A percentile compares a stretch with the other conserved stretches of the same genome.
phyloP scores from a whole-genome alignment of 495 filamentous ascomycete species.

The Rostrohypoxylon terebratum region DNA sequence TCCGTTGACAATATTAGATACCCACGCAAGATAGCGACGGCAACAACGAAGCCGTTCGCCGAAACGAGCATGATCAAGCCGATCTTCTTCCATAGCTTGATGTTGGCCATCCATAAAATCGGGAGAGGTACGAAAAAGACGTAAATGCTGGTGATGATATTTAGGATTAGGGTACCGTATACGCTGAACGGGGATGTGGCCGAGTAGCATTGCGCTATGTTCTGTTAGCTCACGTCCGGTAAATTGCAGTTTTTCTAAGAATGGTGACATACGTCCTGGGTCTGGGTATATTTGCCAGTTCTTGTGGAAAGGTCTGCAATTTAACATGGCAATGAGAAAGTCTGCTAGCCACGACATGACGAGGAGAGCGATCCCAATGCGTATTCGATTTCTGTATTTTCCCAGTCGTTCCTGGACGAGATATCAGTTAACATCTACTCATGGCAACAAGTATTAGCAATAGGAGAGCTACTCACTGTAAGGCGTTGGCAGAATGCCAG shows the following conservation, averaged over 20 bases:
- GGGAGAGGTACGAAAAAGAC: conserved; percentile 66
- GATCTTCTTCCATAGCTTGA: conserved; percentile 60
- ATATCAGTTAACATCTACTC: neutral
- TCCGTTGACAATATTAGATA: conserved; percentile 55
- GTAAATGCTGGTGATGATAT: conserved; percentile 65
- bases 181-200: conserved; percentile 60
- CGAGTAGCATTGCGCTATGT: conserved; percentile 61
- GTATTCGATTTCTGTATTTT: conserved; percentile 62
- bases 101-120: conserved; percentile 62
- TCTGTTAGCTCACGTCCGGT: conserved; percentile 1
- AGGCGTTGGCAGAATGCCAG: conserved; percentile 69
- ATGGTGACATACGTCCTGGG: conserved; percentile 59
- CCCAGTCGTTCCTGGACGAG: conserved; percentile 53
- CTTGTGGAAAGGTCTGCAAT: conserved; percentile 63
- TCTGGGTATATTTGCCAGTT: conserved; percentile 69
- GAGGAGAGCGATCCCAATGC: conserved; percentile 64
- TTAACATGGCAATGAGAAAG: conserved; percentile 64
- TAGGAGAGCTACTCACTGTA: conserved; percentile 56
- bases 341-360: conserved; percentile 63
- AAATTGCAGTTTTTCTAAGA: neutral
- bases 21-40: conserved; percentile 62
- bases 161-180: conserved; percentile 60
- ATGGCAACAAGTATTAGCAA: neutral
- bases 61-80: conserved; percentile 63
- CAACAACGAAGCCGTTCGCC: conserved; percentile 62